Evolutionary conservation across 257 asterid genomes (phyloP).

Genomic region (Primulina huaijiensis): DNA sequence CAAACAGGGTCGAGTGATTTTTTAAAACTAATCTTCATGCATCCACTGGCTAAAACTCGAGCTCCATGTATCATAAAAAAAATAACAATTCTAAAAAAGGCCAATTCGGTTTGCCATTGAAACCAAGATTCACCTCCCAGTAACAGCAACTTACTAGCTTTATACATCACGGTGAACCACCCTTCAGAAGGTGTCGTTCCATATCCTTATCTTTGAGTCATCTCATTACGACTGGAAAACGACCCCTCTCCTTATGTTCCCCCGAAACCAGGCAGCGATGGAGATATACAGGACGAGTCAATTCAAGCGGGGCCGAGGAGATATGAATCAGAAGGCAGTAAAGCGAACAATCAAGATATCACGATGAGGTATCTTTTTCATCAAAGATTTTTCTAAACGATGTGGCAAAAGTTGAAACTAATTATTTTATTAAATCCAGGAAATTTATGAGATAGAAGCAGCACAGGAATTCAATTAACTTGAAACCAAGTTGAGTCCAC

Average conservation of each 20-base stretch:
- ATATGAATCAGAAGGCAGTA: slow-evolving; percentile 30
- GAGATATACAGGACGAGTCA: slow-evolving; percentile 38
- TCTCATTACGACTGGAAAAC: slow-evolving; percentile 29
- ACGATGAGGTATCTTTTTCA: slow-evolving; percentile 25
- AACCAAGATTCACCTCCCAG: neutral
- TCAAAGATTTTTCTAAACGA: slow-evolving; percentile 19
- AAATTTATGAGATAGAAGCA: slow-evolving; percentile 24
- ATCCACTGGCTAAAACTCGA: neutral
- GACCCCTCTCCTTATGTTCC: slow-evolving; percentile 40
- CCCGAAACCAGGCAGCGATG: slow-evolving; percentile 38
- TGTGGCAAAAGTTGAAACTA: neutral
- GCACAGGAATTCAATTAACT: slow-evolving; percentile 32
- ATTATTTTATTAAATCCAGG: slow-evolving; percentile 18
- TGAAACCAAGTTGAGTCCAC: neutral
- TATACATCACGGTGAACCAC: neutral
- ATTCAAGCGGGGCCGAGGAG: slow-evolving; percentile 35
- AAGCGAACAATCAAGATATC: slow-evolving; percentile 25
- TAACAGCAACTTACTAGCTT: neutral
- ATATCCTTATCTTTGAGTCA: slow-evolving; percentile 15
- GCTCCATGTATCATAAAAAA: neutral
- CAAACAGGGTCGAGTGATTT: too few relatives aligned
- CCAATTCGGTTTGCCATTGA: neutral
- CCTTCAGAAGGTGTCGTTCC: neutral
- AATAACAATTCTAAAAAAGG: neutral
- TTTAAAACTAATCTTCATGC: neutral